A percentile compares a stretch with the other conserved stretches of the same genome.
phyloP scores from a whole-genome alignment of 805 yeast genomes.

The Saccharomycopsis lassenensis region DNA sequence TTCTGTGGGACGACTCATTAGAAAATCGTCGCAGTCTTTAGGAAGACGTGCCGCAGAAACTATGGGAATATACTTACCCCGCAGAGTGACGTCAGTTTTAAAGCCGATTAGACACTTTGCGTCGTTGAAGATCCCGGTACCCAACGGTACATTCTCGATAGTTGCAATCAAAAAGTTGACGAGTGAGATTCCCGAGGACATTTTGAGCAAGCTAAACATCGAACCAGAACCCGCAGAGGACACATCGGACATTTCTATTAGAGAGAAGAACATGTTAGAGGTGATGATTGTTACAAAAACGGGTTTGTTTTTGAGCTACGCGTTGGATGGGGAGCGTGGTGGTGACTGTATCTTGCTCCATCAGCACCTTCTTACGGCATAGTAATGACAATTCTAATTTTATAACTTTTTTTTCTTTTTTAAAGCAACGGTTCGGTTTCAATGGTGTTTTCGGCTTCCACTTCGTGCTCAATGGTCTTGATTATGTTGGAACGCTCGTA shows the following conservation, averaged over 20 bases:
- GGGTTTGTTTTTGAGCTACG: constrained; percentile 74
- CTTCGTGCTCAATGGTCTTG: no score
- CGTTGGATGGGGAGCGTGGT: constrained; percentile 76
- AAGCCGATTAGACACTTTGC: constrained; percentile 93
- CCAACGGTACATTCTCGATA: constrained; percentile 34
- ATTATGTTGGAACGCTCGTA: no score
- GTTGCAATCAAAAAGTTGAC: constrained; percentile 31
- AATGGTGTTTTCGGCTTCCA: no score
- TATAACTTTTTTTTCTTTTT: no score
- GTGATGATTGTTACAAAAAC: constrained; percentile 69
- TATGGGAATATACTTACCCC: constrained; percentile 80
- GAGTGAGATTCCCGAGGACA: constrained; percentile 13
- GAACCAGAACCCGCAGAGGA: constrained; percentile 18
- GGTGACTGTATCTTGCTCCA: constrained; percentile 81
- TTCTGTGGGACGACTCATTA: constrained; percentile 62
- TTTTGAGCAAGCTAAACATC: constrained; percentile 11
- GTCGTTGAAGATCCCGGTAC: constrained; percentile 58
- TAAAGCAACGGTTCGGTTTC: no score
- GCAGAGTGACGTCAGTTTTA: constrained; percentile 66
- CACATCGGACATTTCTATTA: constrained; percentile 12
- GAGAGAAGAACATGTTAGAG: constrained; percentile 26
- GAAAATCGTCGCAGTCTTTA: constrained; percentile 67
- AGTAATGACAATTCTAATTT: no score
- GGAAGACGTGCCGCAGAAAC: constrained; percentile 79
- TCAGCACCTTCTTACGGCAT: no score